These are phyloP conservation scores for Avena eriantha DNA, from an alignment of 176 grass and related monocot species.

Conservation along the genomic window DNA sequence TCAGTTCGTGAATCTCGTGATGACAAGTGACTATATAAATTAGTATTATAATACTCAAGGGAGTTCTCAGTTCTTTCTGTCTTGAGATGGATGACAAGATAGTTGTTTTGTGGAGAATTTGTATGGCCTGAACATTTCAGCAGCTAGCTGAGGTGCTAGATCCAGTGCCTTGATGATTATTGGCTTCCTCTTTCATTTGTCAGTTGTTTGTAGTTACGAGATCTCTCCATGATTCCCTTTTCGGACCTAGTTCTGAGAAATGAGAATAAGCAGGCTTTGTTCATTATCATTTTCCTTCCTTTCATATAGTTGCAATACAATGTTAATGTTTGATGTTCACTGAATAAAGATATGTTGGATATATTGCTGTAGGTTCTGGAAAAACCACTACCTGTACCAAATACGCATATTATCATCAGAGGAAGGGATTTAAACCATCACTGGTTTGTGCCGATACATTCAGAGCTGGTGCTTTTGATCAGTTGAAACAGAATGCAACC, in stretches of 20 bases:
- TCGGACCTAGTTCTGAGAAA: not conserved
- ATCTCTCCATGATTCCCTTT: not conserved
- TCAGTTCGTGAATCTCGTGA: not conserved
- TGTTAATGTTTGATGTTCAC: not conserved
- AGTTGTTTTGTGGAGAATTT: slow-evolving; percentile 18
- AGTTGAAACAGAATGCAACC: slow-evolving; percentile 87
- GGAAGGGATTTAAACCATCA: slow-evolving; percentile 76
- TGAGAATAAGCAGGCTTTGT: not conserved
- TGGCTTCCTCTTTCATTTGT: not conserved
- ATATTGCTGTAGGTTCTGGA: slow-evolving; percentile 67
- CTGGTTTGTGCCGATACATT: slow-evolving; percentile 89
- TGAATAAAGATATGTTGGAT: slow-evolving; percentile 2
- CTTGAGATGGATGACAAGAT: not conserved
- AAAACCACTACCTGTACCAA: slow-evolving; percentile 85
- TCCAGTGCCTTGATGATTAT: not conserved
- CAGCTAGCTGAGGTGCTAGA: not conserved
- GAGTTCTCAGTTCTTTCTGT: not conserved
- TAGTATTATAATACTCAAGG: not conserved
- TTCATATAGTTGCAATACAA: not conserved
- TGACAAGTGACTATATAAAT: not conserved
- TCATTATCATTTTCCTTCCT: not conserved
- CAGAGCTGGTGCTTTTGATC: slow-evolving; percentile 88
- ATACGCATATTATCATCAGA: slow-evolving; percentile 79
- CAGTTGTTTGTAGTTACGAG: not conserved
- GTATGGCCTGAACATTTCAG: not conserved